These are phyloP conservation scores for Nigrograna mackinnonii DNA, from an alignment of 2,329 filamentous ascomycete genomes.

Conservation along the genomic window DNA sequence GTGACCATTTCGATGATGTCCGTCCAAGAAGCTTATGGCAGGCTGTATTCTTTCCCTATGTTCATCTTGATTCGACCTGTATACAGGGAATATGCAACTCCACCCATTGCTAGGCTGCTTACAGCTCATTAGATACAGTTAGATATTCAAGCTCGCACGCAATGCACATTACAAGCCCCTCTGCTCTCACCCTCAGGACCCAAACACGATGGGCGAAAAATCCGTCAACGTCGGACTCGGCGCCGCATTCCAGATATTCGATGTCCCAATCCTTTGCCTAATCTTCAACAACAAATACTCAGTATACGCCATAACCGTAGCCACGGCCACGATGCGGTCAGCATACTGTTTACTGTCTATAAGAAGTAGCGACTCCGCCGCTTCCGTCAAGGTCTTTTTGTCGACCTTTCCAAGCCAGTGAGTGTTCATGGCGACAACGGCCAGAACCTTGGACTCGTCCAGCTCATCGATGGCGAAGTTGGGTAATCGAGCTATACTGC, in stretches of 20 bases:
- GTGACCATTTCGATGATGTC: too few relatives aligned
- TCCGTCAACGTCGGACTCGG: too few relatives aligned
- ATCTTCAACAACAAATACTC: background rate
- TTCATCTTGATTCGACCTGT: too few relatives aligned
- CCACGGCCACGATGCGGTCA: background rate
- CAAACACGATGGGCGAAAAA: slow-evolving; percentile 1
- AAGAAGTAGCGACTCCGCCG: background rate
- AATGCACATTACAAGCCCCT: too few relatives aligned
- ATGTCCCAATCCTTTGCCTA: background rate
- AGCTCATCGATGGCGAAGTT: background rate
- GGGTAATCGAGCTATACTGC: background rate
- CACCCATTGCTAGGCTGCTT: too few relatives aligned
- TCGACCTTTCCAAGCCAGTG: background rate
- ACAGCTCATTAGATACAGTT: too few relatives aligned
- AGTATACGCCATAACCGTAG: background rate
- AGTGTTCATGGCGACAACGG: background rate
- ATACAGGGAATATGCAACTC: too few relatives aligned
- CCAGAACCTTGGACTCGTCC: background rate
- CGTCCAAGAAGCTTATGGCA: too few relatives aligned
- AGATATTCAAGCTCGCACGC: too few relatives aligned
- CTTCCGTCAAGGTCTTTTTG: background rate
- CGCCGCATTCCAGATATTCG: slow-evolving; percentile 2
- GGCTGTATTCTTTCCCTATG: too few relatives aligned
- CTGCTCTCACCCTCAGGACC: too few relatives aligned
- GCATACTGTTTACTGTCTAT: background rate